These are phyloP conservation scores for Aureobasidium namibiae DNA, from an alignment of 2,329 filamentous ascomycete species.

Conservation along the genomic window DNA sequence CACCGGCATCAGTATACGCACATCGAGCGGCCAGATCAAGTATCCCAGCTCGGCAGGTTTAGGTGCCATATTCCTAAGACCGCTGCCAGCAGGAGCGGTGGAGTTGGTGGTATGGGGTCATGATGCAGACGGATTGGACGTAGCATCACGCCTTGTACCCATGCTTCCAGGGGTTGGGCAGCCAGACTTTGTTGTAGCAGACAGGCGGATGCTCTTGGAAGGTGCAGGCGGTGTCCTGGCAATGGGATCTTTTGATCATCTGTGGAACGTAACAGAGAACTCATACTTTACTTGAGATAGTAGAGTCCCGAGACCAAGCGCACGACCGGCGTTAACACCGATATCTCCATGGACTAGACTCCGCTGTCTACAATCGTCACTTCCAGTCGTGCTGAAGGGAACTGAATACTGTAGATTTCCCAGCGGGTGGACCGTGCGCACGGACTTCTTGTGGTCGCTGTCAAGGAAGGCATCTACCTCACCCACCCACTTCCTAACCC, in stretches of 20 bases:
- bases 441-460: neutral
- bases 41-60: constrained; percentile 24
- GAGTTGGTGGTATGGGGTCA: constrained; percentile 50
- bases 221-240: constrained; percentile 45
- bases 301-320: neutral
- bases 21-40: neutral
- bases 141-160: constrained; percentile 46
- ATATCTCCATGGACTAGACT: neutral
- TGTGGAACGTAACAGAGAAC: constrained; percentile 43
- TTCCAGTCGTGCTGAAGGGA: neutral
- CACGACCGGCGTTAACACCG: neutral
- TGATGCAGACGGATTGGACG: constrained; percentile 38
- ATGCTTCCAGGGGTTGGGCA: constrained; percentile 49
- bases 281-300: constrained; percentile 33
- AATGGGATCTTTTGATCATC: constrained; percentile 47
- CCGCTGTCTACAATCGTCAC: neutral
- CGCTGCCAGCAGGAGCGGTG: constrained; percentile 38
- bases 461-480: neutral
- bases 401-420: neutral
- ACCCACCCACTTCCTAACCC: neutral
- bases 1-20: neutral
- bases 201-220: constrained; percentile 39
- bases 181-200: constrained; percentile 48
- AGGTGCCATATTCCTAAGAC: constrained; percentile 45
- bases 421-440: neutral